Conservation (phyloP, 1,284 basidiomycete genomes). For the Puccinia coronata region DNA sequence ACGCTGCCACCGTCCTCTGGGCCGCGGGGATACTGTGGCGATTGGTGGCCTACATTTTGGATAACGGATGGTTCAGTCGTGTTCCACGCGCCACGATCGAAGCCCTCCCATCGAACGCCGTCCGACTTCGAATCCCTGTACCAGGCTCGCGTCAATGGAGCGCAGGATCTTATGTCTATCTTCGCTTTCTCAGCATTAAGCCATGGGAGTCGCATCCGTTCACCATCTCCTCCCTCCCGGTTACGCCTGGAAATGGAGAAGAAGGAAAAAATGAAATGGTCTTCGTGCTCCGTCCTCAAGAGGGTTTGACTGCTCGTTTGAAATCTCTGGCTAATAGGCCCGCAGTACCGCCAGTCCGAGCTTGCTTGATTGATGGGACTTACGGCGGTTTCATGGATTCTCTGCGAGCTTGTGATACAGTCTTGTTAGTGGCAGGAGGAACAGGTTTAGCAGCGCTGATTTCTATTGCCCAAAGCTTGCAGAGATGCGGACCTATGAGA, state of each 20-base stretch:
- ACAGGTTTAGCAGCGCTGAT: constrained; percentile 56
- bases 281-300: constrained; percentile 55
- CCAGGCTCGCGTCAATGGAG: constrained; percentile 58
- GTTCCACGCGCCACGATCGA: constrained; percentile 56
- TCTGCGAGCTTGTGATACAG: constrained; percentile 58
- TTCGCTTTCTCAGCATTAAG: constrained; percentile 58
- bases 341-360: constrained; percentile 48
- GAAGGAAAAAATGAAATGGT: constrained; percentile 52
- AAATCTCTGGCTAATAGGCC: constrained; percentile 51
- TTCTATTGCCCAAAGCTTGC: constrained; percentile 2
- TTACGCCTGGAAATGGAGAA: background rate
- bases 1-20: constrained; percentile 43
- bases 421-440: constrained; percentile 61
- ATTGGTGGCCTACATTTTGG: constrained; percentile 5
- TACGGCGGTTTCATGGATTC: constrained; percentile 60
- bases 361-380: constrained; percentile 61
- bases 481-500: background rate
- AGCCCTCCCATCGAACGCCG: constrained; percentile 57
- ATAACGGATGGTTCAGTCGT: constrained; percentile 52
- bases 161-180: constrained; percentile 62
- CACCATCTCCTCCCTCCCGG: constrained; percentile 59
- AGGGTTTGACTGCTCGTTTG: constrained; percentile 58
- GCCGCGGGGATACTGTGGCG: constrained; percentile 30
- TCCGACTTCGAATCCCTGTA: constrained; percentile 58
- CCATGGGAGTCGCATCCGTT: constrained; percentile 60